These are phyloP conservation scores for Phialophora verrucosa DNA, from an alignment of 2,329 filamentous ascomycete species.

Conservation along the genomic window DNA sequence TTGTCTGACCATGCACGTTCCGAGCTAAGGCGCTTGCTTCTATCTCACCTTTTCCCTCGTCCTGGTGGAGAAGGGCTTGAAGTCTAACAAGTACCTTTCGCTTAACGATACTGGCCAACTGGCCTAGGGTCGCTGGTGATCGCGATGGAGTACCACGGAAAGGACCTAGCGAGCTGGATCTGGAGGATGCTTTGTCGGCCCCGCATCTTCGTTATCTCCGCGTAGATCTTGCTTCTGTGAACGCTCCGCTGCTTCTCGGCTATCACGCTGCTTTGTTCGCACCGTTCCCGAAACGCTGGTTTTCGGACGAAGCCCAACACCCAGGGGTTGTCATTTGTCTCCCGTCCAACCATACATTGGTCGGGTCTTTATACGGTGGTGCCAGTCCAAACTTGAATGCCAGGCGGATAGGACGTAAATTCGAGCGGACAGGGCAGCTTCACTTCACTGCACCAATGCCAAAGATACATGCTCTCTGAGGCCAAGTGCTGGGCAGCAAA, in stretches of 20 bases:
- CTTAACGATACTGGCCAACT: not conserved
- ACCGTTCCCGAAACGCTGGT: not conserved
- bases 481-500: not conserved
- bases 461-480: not conserved
- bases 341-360: not conserved
- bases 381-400: not conserved
- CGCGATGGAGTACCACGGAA: not conserved
- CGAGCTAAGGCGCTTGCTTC: not conserved
- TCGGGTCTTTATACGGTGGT: not conserved
- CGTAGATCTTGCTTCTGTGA: not conserved
- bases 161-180: not conserved
- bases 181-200: not conserved
- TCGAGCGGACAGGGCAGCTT: not conserved
- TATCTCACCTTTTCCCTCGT: not conserved
- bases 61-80: not conserved
- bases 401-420: not conserved
- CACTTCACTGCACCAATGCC: not conserved
- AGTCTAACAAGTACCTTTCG: not conserved
- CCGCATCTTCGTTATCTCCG: conserved; percentile 2
- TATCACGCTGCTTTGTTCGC: not conserved
- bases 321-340: not conserved
- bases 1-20: not conserved
- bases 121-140: not conserved
- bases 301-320: not conserved
- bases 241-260: not conserved